Evolutionary conservation across 805 yeast species (phyloP).

Genomic region (Lachancea cidri): DNA sequence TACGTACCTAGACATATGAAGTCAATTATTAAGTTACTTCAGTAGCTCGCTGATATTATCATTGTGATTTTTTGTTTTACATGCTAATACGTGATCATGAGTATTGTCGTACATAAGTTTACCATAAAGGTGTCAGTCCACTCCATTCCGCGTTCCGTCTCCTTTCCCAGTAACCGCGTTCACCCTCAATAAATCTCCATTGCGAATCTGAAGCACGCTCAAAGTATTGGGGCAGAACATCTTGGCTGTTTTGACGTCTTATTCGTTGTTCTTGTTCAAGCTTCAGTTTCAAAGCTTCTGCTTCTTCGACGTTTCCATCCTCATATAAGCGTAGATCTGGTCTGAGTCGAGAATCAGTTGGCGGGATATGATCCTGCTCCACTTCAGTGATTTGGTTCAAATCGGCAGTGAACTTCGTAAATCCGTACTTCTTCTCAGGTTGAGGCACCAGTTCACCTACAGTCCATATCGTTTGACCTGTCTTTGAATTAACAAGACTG

Average conservation of each 20-base stretch:
- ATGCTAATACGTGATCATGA: not conserved
- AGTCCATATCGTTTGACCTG: constrained; percentile 54
- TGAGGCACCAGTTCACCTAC: constrained; percentile 60
- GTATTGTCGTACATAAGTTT: too few species aligned
- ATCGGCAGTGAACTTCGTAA: constrained; percentile 74
- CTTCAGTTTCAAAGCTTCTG: constrained; percentile 62
- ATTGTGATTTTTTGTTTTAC: not conserved
- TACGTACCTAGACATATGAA: too few species aligned
- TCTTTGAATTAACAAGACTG: constrained; percentile 38
- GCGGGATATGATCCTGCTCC: constrained; percentile 62
- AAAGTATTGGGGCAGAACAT: constrained; percentile 58
- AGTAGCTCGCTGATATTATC: not conserved
- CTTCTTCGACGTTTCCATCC: constrained; percentile 58
- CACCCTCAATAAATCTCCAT: constrained; percentile 57
- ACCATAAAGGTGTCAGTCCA: constrained; percentile 55
- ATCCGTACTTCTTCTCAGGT: constrained; percentile 69
- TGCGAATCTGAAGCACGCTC: constrained; percentile 36
- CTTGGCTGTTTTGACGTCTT: constrained; percentile 58
- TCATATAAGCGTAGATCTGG: constrained; percentile 81
- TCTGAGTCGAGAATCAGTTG: constrained; percentile 83
- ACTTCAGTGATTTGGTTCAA: constrained; percentile 73
- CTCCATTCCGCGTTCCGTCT: constrained; percentile 62
- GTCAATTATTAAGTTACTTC: too few species aligned
- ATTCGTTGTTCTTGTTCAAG: constrained; percentile 79
- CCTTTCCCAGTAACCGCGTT: constrained; percentile 71